Evolutionary conservation across 371 early-diverging fungal genomes (phyloP).

Genomic region (Rhizopus stolonifer): DNA sequence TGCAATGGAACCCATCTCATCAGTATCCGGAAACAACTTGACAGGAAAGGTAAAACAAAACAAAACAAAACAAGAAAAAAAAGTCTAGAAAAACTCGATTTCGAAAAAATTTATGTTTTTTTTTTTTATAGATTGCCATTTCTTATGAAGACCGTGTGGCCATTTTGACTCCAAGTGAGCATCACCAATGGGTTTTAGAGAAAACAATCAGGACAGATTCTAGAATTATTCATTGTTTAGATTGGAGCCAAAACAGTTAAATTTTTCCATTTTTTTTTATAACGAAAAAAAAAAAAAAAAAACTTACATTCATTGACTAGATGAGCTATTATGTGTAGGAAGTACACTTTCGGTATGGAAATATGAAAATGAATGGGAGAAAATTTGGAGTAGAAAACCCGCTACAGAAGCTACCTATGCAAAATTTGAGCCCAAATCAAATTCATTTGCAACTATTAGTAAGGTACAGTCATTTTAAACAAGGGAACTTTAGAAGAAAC

Average conservation of each 20-base stretch:
- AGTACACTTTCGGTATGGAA: slow-evolving; percentile 32
- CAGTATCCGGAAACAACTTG: slow-evolving; percentile 31
- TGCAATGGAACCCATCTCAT: slow-evolving; percentile 21
- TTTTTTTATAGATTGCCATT: slow-evolving; percentile 36
- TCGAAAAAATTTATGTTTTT: neutral
- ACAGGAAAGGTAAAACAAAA: slow-evolving; percentile 36
- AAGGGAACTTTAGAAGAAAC: neutral
- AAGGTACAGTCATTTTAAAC: slow-evolving; percentile 40
- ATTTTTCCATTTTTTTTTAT: neutral
- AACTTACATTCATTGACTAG: slow-evolving; percentile 15
- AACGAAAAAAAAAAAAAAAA: neutral
- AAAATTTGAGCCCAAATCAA: slow-evolving; percentile 68
- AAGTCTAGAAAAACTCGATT: neutral
- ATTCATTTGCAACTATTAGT: slow-evolving; percentile 66
- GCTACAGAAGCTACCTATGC: slow-evolving; percentile 33
- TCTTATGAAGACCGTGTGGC: slow-evolving; percentile 27
- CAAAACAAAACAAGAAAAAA: slow-evolving; percentile 8
- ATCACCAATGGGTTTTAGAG: slow-evolving; percentile 6
- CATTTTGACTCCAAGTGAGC: slow-evolving; percentile 22
- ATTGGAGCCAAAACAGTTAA: slow-evolving; percentile 49
- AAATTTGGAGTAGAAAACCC: slow-evolving; percentile 32
- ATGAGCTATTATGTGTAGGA: slow-evolving; percentile 37
- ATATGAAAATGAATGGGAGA: slow-evolving; percentile 20
- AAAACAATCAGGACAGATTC: slow-evolving; percentile 21
- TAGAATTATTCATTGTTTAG: slow-evolving; percentile 32